phyloP scores from a whole-genome alignment of 1,284 basidiomycete species.

The Puccinia sorghi region DNA sequence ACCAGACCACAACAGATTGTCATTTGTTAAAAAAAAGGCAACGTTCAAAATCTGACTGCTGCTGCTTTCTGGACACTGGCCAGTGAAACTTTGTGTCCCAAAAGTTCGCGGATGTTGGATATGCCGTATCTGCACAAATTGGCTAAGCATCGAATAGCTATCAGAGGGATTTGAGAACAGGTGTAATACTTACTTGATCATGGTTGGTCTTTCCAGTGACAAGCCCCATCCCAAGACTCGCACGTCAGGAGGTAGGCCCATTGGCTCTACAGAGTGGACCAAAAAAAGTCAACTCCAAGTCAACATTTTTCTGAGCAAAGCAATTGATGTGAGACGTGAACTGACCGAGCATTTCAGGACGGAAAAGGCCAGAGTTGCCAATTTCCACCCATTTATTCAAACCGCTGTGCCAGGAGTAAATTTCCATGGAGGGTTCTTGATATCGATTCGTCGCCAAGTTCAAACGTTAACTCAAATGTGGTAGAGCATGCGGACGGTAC shows the following conservation, averaged over 20 bases:
- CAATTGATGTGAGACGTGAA: not conserved
- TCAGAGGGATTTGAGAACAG: not conserved
- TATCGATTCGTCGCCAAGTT: conserved; percentile 76
- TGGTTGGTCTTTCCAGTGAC: conserved; percentile 93
- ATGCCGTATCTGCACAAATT: conserved; percentile 68
- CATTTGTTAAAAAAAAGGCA: too few species aligned
- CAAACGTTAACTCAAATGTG: conserved; percentile 74
- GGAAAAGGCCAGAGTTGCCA: conserved; percentile 94
- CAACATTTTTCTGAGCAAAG: not conserved
- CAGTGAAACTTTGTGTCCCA: conserved; percentile 94
- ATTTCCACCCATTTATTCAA: conserved; percentile 94
- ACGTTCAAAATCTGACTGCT: conserved; percentile 72
- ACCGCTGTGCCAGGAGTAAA: conserved; percentile 96
- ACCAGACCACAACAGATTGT: too few species aligned
- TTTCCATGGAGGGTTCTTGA: conserved; percentile 88
- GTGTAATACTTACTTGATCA: conserved; percentile 85
- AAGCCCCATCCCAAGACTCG: conserved; percentile 98
- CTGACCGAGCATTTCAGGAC: conserved; percentile 85
- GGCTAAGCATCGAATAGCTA: conserved; percentile 39
- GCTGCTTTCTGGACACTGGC: conserved; percentile 83
- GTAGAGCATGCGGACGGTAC: conserved; percentile 72
- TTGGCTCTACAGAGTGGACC: conserved; percentile 67
- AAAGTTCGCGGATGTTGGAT: conserved; percentile 92
- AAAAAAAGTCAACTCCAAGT: not conserved
- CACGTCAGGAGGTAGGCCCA: conserved; percentile 97